Conservation (phyloP, 441 rosid species). For the Adansonia grandidieri region DNA sequence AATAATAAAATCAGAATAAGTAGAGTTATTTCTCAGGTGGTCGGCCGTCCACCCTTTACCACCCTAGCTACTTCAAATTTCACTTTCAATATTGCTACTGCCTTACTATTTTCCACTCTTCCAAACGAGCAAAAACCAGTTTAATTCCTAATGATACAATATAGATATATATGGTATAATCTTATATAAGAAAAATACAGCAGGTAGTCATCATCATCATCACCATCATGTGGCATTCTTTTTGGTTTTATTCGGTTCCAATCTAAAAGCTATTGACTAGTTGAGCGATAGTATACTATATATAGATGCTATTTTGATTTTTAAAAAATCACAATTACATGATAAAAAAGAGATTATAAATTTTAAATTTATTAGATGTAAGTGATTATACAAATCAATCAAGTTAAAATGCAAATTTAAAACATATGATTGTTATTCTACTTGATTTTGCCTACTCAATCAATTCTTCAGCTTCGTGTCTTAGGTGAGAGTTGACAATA, state of each 20-base stretch:
- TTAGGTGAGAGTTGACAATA: not conserved
- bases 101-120: not conserved
- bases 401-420: not conserved
- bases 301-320: not conserved
- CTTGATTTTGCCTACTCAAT: not conserved
- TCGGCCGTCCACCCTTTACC: constrained; percentile 34
- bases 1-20: constrained; percentile 25
- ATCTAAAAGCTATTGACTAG: not conserved
- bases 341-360: no score
- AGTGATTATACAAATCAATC: no score
- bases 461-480: not conserved
- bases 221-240: not conserved
- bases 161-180: no score
- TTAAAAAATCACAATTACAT: no score
- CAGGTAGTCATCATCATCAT: not conserved
- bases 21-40: constrained; percentile 32
- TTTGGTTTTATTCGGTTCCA: not conserved
- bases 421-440: not conserved
- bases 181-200: not conserved
- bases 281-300: not conserved
- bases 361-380: no score
- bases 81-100: constrained; percentile 24
- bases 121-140: not conserved
- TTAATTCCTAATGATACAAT: no score
- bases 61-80: not conserved